phyloP scores from a whole-genome alignment of 2,329 filamentous ascomycete genomes.

The Myriosclerotinia curreyana region DNA sequence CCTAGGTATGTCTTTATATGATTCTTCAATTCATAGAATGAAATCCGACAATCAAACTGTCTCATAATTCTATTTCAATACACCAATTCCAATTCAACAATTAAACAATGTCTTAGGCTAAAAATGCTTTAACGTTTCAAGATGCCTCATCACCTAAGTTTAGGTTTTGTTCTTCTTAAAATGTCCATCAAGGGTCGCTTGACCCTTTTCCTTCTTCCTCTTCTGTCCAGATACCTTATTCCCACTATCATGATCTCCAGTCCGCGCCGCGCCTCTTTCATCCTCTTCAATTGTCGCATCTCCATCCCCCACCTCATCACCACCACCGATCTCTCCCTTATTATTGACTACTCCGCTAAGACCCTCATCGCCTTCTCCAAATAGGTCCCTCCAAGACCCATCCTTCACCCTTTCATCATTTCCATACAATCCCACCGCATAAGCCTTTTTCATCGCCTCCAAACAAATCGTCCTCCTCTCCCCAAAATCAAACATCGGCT shows the following conservation, averaged over 20 bases:
- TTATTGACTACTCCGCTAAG: constrained; percentile 22
- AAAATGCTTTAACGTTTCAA: too few relatives aligned
- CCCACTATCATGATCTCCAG: constrained; percentile 18
- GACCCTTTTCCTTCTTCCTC: constrained; percentile 18
- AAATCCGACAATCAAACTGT: too few relatives aligned
- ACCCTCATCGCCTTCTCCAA: constrained; percentile 42
- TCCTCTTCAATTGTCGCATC: constrained; percentile 24
- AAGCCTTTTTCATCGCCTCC: constrained; percentile 67
- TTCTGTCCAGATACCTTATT: constrained; percentile 21
- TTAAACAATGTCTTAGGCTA: too few relatives aligned
- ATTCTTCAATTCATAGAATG: too few relatives aligned
- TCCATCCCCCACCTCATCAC: constrained; percentile 36
- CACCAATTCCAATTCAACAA: too few relatives aligned
- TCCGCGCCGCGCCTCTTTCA: constrained; percentile 24
- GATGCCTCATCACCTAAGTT: too few relatives aligned
- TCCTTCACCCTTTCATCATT: constrained; percentile 59
- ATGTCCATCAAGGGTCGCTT: constrained; percentile 32
- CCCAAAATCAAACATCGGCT: constrained; percentile 74
- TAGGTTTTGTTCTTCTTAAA: constrained; percentile 29
- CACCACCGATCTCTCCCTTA: constrained; percentile 40
- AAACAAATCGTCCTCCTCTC: constrained; percentile 61
- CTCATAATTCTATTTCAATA: too few relatives aligned
- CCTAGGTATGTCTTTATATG: too few relatives aligned
- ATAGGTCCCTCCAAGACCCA: constrained; percentile 53
- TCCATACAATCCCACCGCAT: constrained; percentile 61